Conservation (phyloP, 2,329 filamentous ascomycete genomes). For the Venturiaceae sp. region DNA sequence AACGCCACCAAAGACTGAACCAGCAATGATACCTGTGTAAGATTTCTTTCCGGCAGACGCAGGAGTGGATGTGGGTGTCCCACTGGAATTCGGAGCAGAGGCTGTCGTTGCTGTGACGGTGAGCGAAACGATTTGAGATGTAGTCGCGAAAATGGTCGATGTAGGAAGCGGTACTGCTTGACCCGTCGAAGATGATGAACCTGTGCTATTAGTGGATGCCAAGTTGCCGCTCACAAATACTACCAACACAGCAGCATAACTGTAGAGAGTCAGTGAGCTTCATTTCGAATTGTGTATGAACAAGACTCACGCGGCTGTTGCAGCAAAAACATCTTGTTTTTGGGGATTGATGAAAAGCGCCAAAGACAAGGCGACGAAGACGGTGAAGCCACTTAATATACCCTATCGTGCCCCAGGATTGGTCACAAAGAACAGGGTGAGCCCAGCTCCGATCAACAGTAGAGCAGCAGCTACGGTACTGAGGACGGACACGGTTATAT, state of each 20-base stretch:
- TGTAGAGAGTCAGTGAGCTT: not conserved
- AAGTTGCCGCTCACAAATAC: constrained; percentile 13
- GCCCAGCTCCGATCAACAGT: constrained; percentile 10
- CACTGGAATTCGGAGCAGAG: too few species aligned
- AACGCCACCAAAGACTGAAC: too few species aligned
- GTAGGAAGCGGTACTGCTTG: too few species aligned
- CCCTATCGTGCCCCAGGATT: constrained; percentile 10
- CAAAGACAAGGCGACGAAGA: constrained; percentile 9
- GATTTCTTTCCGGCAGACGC: too few species aligned
- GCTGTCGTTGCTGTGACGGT: too few species aligned
- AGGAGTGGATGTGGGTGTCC: too few species aligned
- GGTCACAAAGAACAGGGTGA: constrained; percentile 15
- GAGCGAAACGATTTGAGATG: too few species aligned
- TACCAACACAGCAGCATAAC: constrained; percentile 13
- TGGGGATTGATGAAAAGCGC: constrained; percentile 9
- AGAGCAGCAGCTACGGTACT: constrained; percentile 9
- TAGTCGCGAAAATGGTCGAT: too few species aligned
- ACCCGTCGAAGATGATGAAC: too few species aligned
- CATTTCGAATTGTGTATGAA: not conserved
- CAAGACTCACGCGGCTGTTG: constrained; percentile 11
- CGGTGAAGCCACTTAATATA: constrained; percentile 10
- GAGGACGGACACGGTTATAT: not conserved
- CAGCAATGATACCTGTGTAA: too few species aligned
- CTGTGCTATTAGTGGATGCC: too few species aligned
- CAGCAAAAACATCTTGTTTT: constrained; percentile 12